These are phyloP conservation scores for Silene noctiflora DNA, from an alignment of 179 eudicot genomes.

Conservation along the genomic window DNA sequence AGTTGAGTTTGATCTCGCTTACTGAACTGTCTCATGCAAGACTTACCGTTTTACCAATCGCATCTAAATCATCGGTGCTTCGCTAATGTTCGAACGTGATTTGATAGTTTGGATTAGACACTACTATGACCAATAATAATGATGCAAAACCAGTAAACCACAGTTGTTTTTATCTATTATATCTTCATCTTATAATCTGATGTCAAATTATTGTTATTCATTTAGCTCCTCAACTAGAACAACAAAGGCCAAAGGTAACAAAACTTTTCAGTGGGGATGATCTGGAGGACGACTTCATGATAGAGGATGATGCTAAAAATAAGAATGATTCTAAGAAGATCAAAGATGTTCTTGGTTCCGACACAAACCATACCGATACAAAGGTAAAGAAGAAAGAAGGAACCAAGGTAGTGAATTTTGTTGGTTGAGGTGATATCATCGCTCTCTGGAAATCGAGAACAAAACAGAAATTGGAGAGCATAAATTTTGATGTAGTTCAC, in stretches of 20 bases:
- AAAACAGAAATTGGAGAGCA: not conserved
- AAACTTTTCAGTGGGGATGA: constrained; percentile 84
- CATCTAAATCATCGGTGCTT: not conserved
- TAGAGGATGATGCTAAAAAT: constrained; percentile 26
- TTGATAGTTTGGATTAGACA: not conserved
- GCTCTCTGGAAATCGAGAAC: constrained; percentile 4
- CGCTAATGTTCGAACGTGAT: not conserved
- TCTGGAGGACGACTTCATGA: constrained; percentile 86
- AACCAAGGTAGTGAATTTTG: constrained; percentile 76
- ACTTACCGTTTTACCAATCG: no score
- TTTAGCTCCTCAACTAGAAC: constrained; percentile 12
- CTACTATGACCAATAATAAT: not conserved
- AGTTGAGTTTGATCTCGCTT: no score
- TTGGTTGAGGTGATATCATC: constrained; percentile 30
- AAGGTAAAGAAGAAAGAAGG: constrained; percentile 66
- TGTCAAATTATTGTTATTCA: not conserved
- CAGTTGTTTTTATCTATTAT: not conserved
- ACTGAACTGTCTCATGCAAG: no score
- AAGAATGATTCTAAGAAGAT: constrained; percentile 22
- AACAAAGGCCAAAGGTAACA: constrained; percentile 51
- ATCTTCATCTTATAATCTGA: not conserved
- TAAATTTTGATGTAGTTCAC: constrained; percentile 14
- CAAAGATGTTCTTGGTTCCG: constrained; percentile 8
- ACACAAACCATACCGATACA: constrained; percentile 21
- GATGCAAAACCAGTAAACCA: not conserved